phyloP scores from a whole-genome alignment of 148 eudicot species.

The Rhododendron kiyosumense region DNA sequence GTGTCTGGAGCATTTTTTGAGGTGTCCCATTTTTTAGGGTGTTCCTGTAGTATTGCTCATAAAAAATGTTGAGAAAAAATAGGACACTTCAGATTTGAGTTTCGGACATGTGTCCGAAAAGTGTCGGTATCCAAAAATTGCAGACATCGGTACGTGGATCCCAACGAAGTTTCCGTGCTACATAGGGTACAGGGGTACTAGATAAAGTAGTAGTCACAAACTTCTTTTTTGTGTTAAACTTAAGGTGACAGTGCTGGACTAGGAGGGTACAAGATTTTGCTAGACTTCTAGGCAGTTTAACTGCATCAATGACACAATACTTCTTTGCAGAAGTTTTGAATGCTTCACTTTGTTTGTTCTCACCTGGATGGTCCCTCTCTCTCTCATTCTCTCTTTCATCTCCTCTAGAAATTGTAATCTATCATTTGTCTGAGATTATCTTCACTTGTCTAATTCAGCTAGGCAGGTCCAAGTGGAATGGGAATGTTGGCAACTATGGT shows the following conservation, averaged over 20 bases:
- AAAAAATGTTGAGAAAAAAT: background rate
- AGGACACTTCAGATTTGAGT: background rate
- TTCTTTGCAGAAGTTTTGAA: background rate
- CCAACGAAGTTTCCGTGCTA: background rate
- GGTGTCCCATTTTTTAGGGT: background rate
- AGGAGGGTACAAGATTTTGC: background rate
- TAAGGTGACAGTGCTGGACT: background rate
- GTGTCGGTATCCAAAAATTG: background rate
- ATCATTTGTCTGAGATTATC: background rate
- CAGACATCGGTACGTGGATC: background rate
- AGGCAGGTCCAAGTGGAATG: slow-evolving; percentile 99
- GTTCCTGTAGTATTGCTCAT: background rate
- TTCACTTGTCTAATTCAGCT: slow-evolving; percentile 38
- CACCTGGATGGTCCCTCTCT: background rate
- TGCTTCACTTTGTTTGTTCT: background rate
- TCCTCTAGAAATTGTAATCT: background rate
- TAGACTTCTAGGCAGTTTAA: background rate
- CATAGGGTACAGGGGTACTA: background rate
- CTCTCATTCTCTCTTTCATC: background rate
- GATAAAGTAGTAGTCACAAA: background rate
- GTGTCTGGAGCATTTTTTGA: too few species aligned
- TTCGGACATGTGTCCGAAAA: background rate
- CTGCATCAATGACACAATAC: background rate
- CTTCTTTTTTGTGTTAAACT: background rate
- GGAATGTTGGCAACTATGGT: slow-evolving; percentile 81